A percentile compares a stretch with the other conserved stretches of the same genome.
Conservation (phyloP, 331 rosid genomes). For the Quercus lobata region DNA sequence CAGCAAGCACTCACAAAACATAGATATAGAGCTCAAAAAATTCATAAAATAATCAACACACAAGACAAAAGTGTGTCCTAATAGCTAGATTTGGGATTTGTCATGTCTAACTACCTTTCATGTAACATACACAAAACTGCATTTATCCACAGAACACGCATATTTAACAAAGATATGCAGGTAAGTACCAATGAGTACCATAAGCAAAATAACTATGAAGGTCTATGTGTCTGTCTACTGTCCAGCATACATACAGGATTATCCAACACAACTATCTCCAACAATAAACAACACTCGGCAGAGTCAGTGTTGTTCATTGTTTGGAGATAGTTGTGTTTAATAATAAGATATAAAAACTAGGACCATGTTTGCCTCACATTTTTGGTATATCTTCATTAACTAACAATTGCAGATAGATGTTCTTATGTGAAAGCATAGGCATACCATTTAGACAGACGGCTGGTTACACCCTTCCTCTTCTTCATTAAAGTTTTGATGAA, state of each 20-base stretch:
- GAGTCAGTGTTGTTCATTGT: background rate
- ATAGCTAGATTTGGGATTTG: background rate
- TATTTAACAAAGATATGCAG: background rate
- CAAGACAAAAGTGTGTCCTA: background rate
- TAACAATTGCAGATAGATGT: background rate
- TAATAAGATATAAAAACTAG: background rate
- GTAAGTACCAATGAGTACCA: background rate
- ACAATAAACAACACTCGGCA: background rate
- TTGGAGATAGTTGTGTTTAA: too few species aligned
- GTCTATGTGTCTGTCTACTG: background rate
- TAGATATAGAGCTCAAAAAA: background rate
- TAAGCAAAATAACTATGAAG: too few species aligned
- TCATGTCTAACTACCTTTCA: background rate
- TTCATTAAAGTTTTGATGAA: conserved; percentile 51
- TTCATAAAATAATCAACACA: background rate
- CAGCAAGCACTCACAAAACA: background rate
- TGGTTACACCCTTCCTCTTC: conserved; percentile 63
- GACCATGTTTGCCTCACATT: background rate
- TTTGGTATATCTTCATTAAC: conserved; percentile 7
- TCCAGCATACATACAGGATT: background rate
- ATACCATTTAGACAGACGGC: conserved; percentile 78
- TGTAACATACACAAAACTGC: too few species aligned
- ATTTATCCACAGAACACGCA: background rate
- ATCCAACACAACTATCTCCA: background rate
- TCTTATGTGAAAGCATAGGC: background rate